phyloP scores from a whole-genome alignment of 2,329 filamentous ascomycete genomes.

The Microsporum audouinii region DNA sequence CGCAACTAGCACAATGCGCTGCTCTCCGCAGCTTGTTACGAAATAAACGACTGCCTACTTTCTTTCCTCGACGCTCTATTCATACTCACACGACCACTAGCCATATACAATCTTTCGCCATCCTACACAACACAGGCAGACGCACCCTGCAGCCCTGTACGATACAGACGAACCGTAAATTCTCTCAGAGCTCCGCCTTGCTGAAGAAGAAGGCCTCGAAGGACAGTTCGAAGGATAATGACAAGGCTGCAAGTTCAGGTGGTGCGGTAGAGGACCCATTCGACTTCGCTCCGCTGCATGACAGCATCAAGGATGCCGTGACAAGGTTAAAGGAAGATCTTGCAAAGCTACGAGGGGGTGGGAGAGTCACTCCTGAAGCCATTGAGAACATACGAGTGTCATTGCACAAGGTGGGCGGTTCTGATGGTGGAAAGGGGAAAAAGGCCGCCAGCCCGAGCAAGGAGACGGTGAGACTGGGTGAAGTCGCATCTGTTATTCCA shows the following conservation, averaged over 20 bases:
- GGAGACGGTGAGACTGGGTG: conserved; percentile 44
- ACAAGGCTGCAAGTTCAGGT: conserved; percentile 17
- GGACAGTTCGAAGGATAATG: conserved; percentile 27
- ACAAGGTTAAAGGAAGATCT: conserved; percentile 50
- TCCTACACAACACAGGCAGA: neutral
- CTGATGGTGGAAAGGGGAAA: conserved; percentile 1
- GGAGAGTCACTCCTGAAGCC: conserved; percentile 50
- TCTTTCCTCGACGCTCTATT: neutral
- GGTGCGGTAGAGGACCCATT: conserved; percentile 41
- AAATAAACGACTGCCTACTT: neutral
- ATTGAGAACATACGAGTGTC: conserved; percentile 52
- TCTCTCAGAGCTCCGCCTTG: conserved; percentile 33
- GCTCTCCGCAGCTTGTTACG: neutral
- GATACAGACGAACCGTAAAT: conserved; percentile 17
- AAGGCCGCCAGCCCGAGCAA: conserved; percentile 22
- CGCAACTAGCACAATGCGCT: neutral
- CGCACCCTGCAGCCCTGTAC: neutral
- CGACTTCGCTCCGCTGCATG: conserved; percentile 49
- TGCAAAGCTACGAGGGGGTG: conserved; percentile 50
- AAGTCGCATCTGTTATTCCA: conserved; percentile 56
- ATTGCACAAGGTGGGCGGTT: conserved; percentile 22
- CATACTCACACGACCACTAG: conserved; percentile 1
- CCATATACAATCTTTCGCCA: neutral
- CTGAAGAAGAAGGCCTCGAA: conserved; percentile 40
- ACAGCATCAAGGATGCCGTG: conserved; percentile 44